Percentiles rank a stretch among this genome's conserved stretches.
These are phyloP conservation scores for Cystobasidium ongulense DNA, from an alignment of 768 basidiomycete species.

Conservation along the genomic window DNA sequence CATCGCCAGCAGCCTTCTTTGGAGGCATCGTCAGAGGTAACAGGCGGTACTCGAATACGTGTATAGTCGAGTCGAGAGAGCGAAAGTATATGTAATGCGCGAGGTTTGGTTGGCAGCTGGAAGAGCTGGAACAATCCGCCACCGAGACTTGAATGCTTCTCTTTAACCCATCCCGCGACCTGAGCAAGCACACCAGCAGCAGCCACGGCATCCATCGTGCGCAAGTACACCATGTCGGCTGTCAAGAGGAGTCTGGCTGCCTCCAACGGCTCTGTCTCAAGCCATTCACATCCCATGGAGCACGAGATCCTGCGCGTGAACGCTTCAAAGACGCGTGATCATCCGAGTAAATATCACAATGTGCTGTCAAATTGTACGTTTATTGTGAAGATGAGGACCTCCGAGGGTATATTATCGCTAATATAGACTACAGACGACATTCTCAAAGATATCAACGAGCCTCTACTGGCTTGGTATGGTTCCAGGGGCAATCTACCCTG, in stretches of 20 bases:
- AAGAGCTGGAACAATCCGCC: background rate
- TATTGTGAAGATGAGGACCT: background rate
- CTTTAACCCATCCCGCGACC: background rate
- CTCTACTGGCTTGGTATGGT: slow-evolving; percentile 25
- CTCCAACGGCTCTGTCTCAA: background rate
- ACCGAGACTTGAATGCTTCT: background rate
- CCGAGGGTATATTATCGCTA: background rate
- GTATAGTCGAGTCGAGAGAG: background rate
- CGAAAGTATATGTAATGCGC: background rate
- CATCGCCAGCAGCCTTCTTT: slow-evolving; percentile 7
- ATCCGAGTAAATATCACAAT: slow-evolving; percentile 7
- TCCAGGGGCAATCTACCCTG: slow-evolving; percentile 74
- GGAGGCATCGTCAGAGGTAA: background rate
- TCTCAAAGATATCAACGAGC: slow-evolving; percentile 8
- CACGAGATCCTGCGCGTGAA: slow-evolving; percentile 1
- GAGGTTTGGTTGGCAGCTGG: background rate
- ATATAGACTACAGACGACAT: background rate
- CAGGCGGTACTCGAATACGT: background rate
- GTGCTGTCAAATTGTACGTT: background rate
- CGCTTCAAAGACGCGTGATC: slow-evolving; percentile 25
- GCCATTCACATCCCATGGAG: background rate
- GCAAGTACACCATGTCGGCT: slow-evolving; percentile 27
- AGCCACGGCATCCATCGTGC: background rate
- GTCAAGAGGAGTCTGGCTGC: background rate
- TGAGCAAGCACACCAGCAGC: background rate